These are phyloP conservation scores for Wickerhamiella parazyma DNA, from an alignment of 805 yeast species.

Conservation along the genomic window DNA sequence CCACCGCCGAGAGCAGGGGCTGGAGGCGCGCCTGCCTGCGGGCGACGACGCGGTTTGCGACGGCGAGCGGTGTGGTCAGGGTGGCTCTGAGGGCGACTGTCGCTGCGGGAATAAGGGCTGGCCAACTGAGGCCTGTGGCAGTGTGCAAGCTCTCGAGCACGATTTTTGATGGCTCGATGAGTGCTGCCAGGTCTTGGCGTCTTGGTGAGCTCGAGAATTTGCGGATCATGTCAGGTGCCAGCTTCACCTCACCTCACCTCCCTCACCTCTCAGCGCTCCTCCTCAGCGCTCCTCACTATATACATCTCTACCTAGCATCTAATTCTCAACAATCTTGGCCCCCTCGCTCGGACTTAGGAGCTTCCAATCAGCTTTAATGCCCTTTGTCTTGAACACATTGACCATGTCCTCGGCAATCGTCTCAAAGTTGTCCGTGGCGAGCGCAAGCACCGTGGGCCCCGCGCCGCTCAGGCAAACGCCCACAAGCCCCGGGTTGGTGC, in stretches of 20 bases:
- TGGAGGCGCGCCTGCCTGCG: constrained; percentile 58
- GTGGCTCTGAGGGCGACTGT: constrained; percentile 52
- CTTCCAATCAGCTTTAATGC: constrained; percentile 67
- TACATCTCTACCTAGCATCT: neutral
- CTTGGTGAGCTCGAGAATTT: neutral
- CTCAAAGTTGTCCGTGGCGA: constrained; percentile 83
- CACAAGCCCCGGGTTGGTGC: constrained; percentile 66
- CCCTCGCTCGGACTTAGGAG: constrained; percentile 75
- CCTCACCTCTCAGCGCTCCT: too few relatives aligned
- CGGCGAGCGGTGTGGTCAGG: constrained; percentile 67
- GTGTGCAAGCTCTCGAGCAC: constrained; percentile 18
- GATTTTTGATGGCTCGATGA: constrained; percentile 15
- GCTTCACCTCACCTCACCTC: too few relatives aligned
- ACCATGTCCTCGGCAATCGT: constrained; percentile 67
- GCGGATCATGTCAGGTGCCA: too few relatives aligned
- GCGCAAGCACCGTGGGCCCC: constrained; percentile 90
- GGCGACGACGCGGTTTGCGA: constrained; percentile 53
- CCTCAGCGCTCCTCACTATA: neutral
- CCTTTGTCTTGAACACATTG: constrained; percentile 47
- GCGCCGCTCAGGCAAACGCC: constrained; percentile 97
- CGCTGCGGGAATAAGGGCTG: constrained; percentile 58
- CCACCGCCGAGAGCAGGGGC: constrained; percentile 60
- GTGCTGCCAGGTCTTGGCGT: constrained; percentile 4
- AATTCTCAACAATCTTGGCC: constrained; percentile 25
- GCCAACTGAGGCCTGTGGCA: constrained; percentile 59